Conservation (phyloP, 2,329 filamentous ascomycete species). For the Cucurbitaria berberidis region DNA sequence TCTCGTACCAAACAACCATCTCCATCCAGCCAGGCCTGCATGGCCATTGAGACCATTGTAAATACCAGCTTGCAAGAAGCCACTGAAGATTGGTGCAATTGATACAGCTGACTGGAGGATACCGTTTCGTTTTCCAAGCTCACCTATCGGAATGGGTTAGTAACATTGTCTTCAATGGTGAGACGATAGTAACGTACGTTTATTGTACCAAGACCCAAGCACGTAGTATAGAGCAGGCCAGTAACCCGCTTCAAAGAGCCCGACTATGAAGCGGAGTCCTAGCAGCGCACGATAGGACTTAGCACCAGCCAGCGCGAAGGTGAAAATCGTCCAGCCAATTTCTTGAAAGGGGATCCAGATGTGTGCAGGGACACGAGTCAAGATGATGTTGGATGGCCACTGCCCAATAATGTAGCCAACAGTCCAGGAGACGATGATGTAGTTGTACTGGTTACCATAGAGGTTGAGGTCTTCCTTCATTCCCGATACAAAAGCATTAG, state of each 20-base stretch:
- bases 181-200: conserved; percentile 1
- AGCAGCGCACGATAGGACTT: conserved; percentile 18
- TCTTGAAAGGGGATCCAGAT: conserved; percentile 18
- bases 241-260: conserved; percentile 19
- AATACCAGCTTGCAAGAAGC: conserved; percentile 59
- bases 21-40: conserved; percentile 54
- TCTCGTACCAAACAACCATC: conserved; percentile 25
- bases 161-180: not conserved
- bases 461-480: conserved; percentile 37
- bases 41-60: conserved; percentile 64
- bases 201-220: conserved; percentile 49
- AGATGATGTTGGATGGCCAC: conserved; percentile 29
- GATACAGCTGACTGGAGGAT: conserved; percentile 23
- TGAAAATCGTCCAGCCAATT: conserved; percentile 6
- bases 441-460: conserved; percentile 38
- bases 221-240: conserved; percentile 23
- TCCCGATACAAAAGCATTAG: conserved; percentile 35
- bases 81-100: conserved; percentile 28
- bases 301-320: conserved; percentile 20
- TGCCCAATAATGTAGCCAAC: conserved; percentile 60
- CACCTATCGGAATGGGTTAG: conserved; percentile 28
- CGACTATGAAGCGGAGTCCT: conserved; percentile 14
- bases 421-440: conserved; percentile 64
- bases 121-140: conserved; percentile 22
- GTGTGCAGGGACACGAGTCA: conserved; percentile 23